phyloP scores from a whole-genome alignment of 768 basidiomycete species.

The Trametes coccinea region DNA sequence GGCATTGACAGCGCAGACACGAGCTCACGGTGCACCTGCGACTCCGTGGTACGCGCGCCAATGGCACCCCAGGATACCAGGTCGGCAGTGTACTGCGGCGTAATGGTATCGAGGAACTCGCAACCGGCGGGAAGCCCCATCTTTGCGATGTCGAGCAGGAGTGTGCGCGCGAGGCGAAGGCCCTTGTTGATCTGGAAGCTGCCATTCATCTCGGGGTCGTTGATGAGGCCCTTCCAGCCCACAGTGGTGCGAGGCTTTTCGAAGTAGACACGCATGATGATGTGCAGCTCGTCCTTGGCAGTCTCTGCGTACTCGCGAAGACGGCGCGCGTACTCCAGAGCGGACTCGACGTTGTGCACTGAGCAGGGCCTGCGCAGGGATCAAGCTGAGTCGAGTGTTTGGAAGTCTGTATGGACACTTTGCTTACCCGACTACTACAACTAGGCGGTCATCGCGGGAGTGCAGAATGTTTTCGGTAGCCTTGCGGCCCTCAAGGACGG shows the following conservation, averaged over 20 bases:
- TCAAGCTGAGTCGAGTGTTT: constrained; percentile 1
- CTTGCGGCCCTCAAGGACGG: constrained; percentile 83
- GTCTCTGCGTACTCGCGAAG: constrained; percentile 78
- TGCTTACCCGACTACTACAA: constrained; percentile 90
- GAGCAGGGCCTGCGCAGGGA: constrained; percentile 75
- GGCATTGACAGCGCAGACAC: constrained; percentile 89
- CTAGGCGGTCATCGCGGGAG: constrained; percentile 88
- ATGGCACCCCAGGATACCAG: constrained; percentile 95
- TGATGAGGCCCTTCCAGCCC: constrained; percentile 99
- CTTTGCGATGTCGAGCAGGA: constrained; percentile 87
- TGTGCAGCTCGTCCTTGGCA: constrained; percentile 83
- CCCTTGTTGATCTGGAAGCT: constrained; percentile 97
- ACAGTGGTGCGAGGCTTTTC: constrained; percentile 96
- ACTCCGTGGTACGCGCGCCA: constrained; percentile 90
- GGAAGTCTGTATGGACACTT: constrained; percentile 25
- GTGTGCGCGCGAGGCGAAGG: constrained; percentile 79
- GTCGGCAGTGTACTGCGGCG: constrained; percentile 91
- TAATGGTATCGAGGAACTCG: constrained; percentile 86
- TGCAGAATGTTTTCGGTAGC: constrained; percentile 76
- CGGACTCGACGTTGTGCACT: constrained; percentile 86
- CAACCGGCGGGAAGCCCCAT: constrained; percentile 94
- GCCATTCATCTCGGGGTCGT: constrained; percentile 93
- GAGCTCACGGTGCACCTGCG: constrained; percentile 90
- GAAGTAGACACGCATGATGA: constrained; percentile 98
- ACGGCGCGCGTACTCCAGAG: constrained; percentile 81